Evolutionary conservation across 2,329 filamentous ascomycete genomes (phyloP), one percentile per base, ranked within the genome.

Genomic region (Trichoderma aggressivum): DNA sequence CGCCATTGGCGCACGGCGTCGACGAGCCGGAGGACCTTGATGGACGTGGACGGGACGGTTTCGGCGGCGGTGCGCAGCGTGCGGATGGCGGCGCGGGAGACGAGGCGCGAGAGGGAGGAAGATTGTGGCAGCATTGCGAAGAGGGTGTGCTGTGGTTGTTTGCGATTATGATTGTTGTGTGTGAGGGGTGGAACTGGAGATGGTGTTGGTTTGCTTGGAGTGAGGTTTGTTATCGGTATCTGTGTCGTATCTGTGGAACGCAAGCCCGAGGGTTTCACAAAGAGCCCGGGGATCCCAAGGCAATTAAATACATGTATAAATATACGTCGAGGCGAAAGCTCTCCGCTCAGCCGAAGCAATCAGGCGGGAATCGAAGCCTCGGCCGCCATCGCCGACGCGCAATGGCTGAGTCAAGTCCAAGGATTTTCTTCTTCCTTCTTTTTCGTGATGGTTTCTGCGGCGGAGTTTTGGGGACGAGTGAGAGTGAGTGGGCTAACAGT

Each of bases 21-120:
- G 72, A 96, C 90, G 80, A 93, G 88, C 76, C 93, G 92, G 79
- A 97, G 92, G 76, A 98, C 81, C 72, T 88, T 88, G 74, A 94
- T 91, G 4, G 85, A 82, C 5, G 87, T 86, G 43, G 84, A 84
- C 11, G 89, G 86, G 71, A 91, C 83, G 3, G 82, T 86, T 72
- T 87, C 85, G 75, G 74, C 74, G 43, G 67, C 56, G 36, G 74
- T 72, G 56, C 71, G 76, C 28, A 74, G 63, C 64, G 53, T 67
- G 12, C 21, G 70, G 36, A 66, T 67, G 43, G 70, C 70, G 28
- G 59, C 39, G 24, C 71, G 55, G 36, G 66, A 28, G 30, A 61
- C 65, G 71, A 72, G 43, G 47, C 71, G 65, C 11, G 70, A 43
- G n/a, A 62, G 12, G 7, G 70, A 62, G 28, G 70, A 62, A 16